These are phyloP conservation scores for Malus orientalis DNA, from an alignment of 306 rosid genomes.

Conservation along the genomic window DNA sequence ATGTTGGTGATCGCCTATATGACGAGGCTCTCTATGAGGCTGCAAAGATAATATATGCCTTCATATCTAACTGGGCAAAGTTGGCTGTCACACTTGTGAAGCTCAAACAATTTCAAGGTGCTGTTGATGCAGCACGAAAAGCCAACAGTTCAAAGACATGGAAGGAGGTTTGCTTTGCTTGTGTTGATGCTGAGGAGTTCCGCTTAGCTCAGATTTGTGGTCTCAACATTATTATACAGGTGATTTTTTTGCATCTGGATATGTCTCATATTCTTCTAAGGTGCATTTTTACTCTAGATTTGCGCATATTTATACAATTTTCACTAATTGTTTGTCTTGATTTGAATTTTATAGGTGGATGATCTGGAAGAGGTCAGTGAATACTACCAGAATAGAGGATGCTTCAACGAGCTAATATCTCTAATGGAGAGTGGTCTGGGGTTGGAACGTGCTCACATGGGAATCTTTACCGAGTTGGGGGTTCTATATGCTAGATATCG, in stretches of 20 bases:
- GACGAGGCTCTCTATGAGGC: slow-evolving; percentile 96
- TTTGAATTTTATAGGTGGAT: slow-evolving; percentile 65
- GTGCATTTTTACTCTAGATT: slow-evolving; percentile 4
- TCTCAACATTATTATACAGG: slow-evolving; percentile 95
- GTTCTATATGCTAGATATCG: slow-evolving; percentile 99
- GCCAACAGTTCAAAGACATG: slow-evolving; percentile 98
- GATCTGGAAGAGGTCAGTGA: slow-evolving; percentile 99
- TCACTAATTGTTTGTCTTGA: slow-evolving; percentile 2
- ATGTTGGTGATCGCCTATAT: slow-evolving; percentile 87
- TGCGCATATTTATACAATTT: not conserved
- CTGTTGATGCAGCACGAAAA: slow-evolving; percentile 99
- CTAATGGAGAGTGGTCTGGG: slow-evolving; percentile 99
- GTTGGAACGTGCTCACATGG: slow-evolving; percentile 98
- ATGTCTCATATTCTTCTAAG: not conserved
- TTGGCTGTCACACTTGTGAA: slow-evolving; percentile 90
- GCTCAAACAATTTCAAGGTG: slow-evolving; percentile 93
- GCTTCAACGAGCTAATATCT: slow-evolving; percentile 93
- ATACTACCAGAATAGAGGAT: slow-evolving; percentile 96
- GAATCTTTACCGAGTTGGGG: slow-evolving; percentile 97
- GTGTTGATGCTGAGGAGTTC: slow-evolving; percentile 99
- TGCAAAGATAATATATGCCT: slow-evolving; percentile 87
- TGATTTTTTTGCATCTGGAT: slow-evolving; percentile 10
- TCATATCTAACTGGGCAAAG: slow-evolving; percentile 98
- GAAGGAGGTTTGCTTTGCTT: slow-evolving; percentile 99
- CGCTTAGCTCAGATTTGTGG: slow-evolving; percentile 99